phyloP scores from a whole-genome alignment of 495 filamentous ascomycete genomes.

The Ramalina peruviana region DNA sequence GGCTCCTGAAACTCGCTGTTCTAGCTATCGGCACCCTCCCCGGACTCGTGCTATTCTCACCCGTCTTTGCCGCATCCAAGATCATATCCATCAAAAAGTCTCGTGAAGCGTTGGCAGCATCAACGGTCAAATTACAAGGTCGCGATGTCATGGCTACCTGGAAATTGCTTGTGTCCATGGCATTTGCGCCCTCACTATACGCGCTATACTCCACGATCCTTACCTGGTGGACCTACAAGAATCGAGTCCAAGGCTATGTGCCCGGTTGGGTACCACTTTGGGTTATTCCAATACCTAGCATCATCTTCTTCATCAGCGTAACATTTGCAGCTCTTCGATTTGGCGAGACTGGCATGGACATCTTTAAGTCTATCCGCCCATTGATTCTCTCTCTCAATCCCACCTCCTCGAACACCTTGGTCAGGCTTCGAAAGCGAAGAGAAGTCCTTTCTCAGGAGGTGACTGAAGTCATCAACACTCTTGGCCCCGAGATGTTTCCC shows the following conservation, averaged over 20 bases:
- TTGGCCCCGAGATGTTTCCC: slow-evolving; percentile 91
- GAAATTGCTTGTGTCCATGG: slow-evolving; percentile 89
- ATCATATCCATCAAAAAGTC: slow-evolving; percentile 85
- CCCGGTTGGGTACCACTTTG: slow-evolving; percentile 72
- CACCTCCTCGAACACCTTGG: slow-evolving; percentile 66
- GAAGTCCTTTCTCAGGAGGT: slow-evolving; percentile 66
- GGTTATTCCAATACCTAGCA: slow-evolving; percentile 53
- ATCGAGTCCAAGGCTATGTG: slow-evolving; percentile 65
- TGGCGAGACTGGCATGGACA: slow-evolving; percentile 96
- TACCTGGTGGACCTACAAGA: slow-evolving; percentile 63
- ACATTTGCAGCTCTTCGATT: slow-evolving; percentile 91
- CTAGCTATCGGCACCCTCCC: slow-evolving; percentile 74
- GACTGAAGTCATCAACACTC: slow-evolving; percentile 81
- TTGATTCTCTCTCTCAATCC: slow-evolving; percentile 82
- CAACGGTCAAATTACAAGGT: slow-evolving; percentile 85
- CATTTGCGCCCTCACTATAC: slow-evolving; percentile 76
- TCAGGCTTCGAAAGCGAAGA: slow-evolving; percentile 60
- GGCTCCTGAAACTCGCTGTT: slow-evolving; percentile 58
- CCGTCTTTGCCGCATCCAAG: slow-evolving; percentile 84
- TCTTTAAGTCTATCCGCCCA: slow-evolving; percentile 83
- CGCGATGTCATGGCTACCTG: slow-evolving; percentile 95
- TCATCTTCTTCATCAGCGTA: slow-evolving; percentile 72
- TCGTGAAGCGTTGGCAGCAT: slow-evolving; percentile 76
- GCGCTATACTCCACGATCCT: slow-evolving; percentile 61
- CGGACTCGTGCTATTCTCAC: slow-evolving; percentile 73